Evolutionary conservation across 1,284 basidiomycete genomes (phyloP).

Genomic region (Sporisorium exsertum): DNA sequence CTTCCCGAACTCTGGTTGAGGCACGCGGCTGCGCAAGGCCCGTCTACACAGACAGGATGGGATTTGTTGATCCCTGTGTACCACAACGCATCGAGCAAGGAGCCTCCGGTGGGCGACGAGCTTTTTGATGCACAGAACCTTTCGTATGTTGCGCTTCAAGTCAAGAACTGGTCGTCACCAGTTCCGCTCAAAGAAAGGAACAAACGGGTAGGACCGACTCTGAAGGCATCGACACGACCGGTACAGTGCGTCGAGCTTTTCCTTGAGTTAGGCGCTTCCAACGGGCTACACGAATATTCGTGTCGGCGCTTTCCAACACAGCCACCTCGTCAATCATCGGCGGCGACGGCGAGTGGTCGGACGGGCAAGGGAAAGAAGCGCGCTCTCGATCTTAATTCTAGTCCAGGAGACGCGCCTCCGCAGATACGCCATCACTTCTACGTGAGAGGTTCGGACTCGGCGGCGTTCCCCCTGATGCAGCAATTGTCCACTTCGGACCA

Average conservation of each 20-base stretch:
- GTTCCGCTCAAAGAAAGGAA: neutral
- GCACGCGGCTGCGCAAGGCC: slow-evolving; percentile 6
- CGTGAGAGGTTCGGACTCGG: neutral
- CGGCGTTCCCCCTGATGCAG: neutral
- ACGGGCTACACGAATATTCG: neutral
- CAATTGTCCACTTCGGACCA: neutral
- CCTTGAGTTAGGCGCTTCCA: neutral
- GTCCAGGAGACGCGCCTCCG: neutral
- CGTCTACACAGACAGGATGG: neutral
- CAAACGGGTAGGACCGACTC: neutral
- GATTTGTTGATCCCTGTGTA: slow-evolving; percentile 3
- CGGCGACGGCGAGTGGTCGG: too few species aligned
- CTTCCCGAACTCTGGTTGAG: slow-evolving; percentile 8
- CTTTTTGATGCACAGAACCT: neutral
- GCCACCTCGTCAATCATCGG: too few species aligned
- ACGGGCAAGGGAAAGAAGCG: neutral
- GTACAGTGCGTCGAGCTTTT: neutral
- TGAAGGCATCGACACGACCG: neutral
- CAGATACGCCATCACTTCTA: neutral
- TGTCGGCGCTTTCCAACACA: neutral
- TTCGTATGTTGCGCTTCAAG: neutral
- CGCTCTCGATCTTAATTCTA: neutral
- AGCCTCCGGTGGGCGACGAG: neutral
- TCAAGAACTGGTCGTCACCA: neutral
- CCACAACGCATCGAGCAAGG: neutral